Conservation (phyloP, 2,329 filamentous ascomycete genomes). For the Penicillium sp. region DNA sequence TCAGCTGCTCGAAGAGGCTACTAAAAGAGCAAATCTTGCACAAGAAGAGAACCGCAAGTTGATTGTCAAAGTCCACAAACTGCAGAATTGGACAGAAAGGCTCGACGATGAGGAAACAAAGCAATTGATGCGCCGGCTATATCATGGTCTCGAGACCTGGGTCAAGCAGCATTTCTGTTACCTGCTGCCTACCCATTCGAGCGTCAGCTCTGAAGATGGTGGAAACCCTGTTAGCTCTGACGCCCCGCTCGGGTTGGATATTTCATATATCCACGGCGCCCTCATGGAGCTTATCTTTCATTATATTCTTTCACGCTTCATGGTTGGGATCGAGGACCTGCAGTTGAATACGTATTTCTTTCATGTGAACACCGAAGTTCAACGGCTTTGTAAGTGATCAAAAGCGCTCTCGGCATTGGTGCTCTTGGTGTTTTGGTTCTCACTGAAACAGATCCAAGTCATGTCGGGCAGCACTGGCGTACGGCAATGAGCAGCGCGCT, state of each 20-base stretch:
- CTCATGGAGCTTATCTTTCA: neutral
- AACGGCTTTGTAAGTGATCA: neutral
- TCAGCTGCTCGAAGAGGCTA: neutral
- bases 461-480: slow-evolving; percentile 20
- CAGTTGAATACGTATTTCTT: neutral
- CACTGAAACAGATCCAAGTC: slow-evolving; percentile 8
- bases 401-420: too few species aligned
- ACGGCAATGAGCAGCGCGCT: slow-evolving; percentile 18
- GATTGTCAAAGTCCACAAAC: neutral
- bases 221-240: too few species aligned
- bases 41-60: neutral
- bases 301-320: neutral
- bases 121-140: neutral
- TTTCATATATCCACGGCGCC: neutral
- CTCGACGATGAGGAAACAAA: slow-evolving; percentile 1
- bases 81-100: neutral
- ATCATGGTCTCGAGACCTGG: slow-evolving; percentile 1
- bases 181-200: neutral
- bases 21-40: neutral
- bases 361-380: neutral
- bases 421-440: neutral
- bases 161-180: neutral
- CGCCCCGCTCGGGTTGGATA: neutral
- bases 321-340: neutral
- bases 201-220: too few species aligned